Percentiles rank a stretch among this genome's conserved stretches.
Evolutionary conservation across 2,329 filamentous ascomycete species (phyloP).

Genomic region (Cordyceps militaris): DNA sequence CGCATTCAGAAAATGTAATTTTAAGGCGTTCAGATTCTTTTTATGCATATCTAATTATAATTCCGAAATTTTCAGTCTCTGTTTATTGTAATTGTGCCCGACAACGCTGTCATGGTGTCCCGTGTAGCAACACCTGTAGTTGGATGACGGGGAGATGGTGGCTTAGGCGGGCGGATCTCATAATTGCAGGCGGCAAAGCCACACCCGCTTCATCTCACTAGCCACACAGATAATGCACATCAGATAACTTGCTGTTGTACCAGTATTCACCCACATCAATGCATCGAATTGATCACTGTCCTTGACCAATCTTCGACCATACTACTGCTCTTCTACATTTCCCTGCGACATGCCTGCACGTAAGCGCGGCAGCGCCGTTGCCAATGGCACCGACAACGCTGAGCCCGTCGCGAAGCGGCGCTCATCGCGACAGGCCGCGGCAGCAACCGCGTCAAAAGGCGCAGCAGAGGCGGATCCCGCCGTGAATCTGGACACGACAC

Average conservation of each 20-base stretch:
- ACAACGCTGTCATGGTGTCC: background rate
- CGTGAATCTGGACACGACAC: background rate
- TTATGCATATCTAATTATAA: background rate
- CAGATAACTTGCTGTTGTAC: background rate
- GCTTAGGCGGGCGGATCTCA: background rate
- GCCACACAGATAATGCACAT: background rate
- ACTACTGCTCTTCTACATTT: background rate
- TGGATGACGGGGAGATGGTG: background rate
- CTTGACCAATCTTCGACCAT: too few relatives aligned
- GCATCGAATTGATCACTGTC: too few relatives aligned
- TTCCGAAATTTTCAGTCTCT: background rate
- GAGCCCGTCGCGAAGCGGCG: constrained; percentile 22
- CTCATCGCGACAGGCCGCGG: constrained; percentile 21
- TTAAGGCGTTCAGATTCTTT: background rate
- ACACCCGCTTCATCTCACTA: background rate
- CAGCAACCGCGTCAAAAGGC: constrained; percentile 5
- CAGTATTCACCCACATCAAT: background rate
- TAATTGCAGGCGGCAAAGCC: background rate
- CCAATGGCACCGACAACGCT: constrained; percentile 8
- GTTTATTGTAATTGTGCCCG: background rate
- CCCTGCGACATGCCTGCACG: constrained; percentile 17
- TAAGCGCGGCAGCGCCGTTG: constrained; percentile 16
- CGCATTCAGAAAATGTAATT: background rate
- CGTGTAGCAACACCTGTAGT: background rate
- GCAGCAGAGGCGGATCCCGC: background rate